A percentile compares a stretch with the other conserved stretches of the same genome.
phyloP scores from a whole-genome alignment of 441 rosid genomes.

The Mallotus japonicus region DNA sequence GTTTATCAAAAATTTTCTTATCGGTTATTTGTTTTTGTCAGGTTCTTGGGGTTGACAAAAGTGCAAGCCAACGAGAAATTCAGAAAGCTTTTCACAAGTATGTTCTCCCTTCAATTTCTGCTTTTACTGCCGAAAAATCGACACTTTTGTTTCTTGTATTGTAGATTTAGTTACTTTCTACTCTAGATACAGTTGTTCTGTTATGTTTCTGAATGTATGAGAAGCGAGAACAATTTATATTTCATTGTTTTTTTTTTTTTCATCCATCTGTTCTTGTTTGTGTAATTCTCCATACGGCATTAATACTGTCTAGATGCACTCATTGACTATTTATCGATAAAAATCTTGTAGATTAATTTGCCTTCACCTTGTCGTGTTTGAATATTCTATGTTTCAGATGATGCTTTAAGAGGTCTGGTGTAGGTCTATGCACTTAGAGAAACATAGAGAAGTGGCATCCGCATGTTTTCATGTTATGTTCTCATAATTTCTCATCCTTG shows the following conservation, averaged over 20 bases:
- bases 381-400: neutral
- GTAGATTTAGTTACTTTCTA: neutral
- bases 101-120: constrained; percentile 21
- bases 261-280: no score
- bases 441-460: neutral
- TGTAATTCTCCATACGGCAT: neutral
- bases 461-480: neutral
- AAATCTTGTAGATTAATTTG: neutral
- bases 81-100: constrained; percentile 99
- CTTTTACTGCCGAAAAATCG: neutral
- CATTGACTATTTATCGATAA: no score
- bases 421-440: neutral
- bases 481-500: neutral
- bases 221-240: neutral
- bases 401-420: neutral
- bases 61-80: constrained; percentile 83
- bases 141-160: neutral
- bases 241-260: neutral
- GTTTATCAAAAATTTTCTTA: constrained; percentile 1
- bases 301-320: no score
- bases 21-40: constrained; percentile 28
- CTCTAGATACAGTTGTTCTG: neutral
- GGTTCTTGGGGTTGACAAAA: constrained; percentile 83
- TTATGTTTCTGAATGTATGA: neutral
- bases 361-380: neutral